These are phyloP conservation scores for Bryoglossum gracile DNA, from an alignment of 495 filamentous ascomycete genomes.

Conservation along the genomic window DNA sequence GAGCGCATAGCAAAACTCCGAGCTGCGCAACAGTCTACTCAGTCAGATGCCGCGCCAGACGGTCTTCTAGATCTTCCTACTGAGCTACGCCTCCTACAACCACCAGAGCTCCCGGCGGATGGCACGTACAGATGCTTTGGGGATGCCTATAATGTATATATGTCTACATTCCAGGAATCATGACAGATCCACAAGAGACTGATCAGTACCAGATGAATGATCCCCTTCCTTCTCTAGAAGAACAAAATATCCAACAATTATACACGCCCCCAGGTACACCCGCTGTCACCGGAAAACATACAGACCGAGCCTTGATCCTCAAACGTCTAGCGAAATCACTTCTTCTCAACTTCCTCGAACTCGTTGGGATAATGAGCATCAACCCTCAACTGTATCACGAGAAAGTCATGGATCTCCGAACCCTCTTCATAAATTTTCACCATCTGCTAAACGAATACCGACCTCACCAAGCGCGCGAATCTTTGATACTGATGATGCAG, in stretches of 20 bases:
- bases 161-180: neutral
- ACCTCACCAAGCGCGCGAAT: slow-evolving; percentile 91
- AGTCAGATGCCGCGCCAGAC: slow-evolving; percentile 10
- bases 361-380: slow-evolving; percentile 58
- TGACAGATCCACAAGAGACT: neutral
- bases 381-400: slow-evolving; percentile 52
- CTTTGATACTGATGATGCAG: slow-evolving; percentile 86
- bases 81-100: slow-evolving; percentile 72
- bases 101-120: slow-evolving; percentile 66
- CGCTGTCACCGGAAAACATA: slow-evolving; percentile 32
- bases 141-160: slow-evolving; percentile 53
- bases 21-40: slow-evolving; percentile 22
- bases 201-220: slow-evolving; percentile 46
- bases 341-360: slow-evolving; percentile 77
- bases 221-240: slow-evolving; percentile 57
- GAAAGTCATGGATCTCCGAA: slow-evolving; percentile 69
- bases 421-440: slow-evolving; percentile 80
- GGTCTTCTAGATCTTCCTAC: slow-evolving; percentile 53
- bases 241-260: slow-evolving; percentile 62
- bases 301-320: slow-evolving; percentile 69
- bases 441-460: slow-evolving; percentile 89
- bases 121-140: slow-evolving; percentile 70
- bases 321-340: slow-evolving; percentile 72
- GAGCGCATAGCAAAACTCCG: slow-evolving; percentile 46
- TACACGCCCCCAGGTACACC: slow-evolving; percentile 41